Evolutionary conservation across 2,329 filamentous ascomycete genomes (phyloP).

Genomic region (Neonectria sp.): DNA sequence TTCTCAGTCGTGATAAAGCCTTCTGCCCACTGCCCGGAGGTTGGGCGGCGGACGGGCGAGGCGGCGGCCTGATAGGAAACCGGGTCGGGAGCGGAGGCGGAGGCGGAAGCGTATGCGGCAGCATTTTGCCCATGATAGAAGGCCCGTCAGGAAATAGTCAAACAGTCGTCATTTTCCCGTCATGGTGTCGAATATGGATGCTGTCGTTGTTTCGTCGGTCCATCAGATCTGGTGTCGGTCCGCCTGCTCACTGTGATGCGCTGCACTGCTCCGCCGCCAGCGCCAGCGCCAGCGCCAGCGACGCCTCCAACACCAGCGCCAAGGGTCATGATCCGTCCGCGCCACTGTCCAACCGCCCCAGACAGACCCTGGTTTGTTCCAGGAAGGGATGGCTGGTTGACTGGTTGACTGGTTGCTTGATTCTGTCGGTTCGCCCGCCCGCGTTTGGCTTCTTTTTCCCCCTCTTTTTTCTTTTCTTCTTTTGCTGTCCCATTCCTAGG

Average conservation of each 20-base stretch:
- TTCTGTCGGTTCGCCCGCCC: neutral
- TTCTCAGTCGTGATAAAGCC: neutral
- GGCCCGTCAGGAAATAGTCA: neutral
- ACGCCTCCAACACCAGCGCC: slow-evolving; percentile 14
- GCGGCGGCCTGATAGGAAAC: neutral
- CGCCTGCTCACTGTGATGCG: neutral
- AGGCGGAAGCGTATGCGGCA: neutral
- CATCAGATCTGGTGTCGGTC: too few relatives aligned
- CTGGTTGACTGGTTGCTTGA: neutral
- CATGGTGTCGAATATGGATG: neutral
- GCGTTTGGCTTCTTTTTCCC: neutral
- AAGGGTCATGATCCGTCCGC: neutral
- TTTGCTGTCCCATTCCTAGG: neutral
- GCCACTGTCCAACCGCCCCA: neutral
- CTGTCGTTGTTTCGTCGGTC: too few relatives aligned
- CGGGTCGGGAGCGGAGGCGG: neutral
- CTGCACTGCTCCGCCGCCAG: slow-evolving; percentile 13
- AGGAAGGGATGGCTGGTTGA: neutral
- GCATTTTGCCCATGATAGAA: neutral
- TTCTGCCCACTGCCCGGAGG: neutral
- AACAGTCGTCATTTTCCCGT: neutral
- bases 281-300: slow-evolving; percentile 23
- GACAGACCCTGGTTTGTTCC: too few relatives aligned
- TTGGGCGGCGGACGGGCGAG: neutral
- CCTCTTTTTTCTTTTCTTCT: neutral